Evolutionary conservation across 352 stramenopile species (phyloP).

Genomic region (Pythium myriotylum): DNA sequence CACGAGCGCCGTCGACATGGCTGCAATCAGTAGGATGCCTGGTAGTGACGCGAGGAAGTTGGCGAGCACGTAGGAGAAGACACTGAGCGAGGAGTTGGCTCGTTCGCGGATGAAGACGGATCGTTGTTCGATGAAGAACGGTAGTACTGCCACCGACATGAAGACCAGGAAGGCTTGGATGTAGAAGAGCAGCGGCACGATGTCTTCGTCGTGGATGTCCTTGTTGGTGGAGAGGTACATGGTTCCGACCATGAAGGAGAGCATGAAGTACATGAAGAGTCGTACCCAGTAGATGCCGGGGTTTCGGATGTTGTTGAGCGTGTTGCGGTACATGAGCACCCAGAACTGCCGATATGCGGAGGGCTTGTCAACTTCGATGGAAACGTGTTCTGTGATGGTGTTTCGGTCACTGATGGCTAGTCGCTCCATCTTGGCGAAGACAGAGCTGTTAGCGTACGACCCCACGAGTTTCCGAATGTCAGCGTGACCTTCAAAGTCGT

Average conservation of each 20-base stretch:
- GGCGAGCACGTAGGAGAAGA: slow-evolving; percentile 61
- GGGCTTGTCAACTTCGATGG: background rate
- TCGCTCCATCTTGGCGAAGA: slow-evolving; percentile 8
- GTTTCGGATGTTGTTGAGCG: slow-evolving; percentile 64
- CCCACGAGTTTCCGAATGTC: slow-evolving; percentile 23
- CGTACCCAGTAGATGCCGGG: slow-evolving; percentile 72
- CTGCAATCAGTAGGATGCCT: slow-evolving; percentile 53
- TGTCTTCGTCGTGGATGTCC: slow-evolving; percentile 41
- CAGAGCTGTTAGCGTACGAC: slow-evolving; percentile 3
- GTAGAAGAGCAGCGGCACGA: slow-evolving; percentile 80
- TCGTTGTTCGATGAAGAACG: slow-evolving; percentile 82
- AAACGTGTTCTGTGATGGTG: background rate
- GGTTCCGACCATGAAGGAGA: slow-evolving; percentile 69
- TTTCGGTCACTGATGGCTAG: background rate
- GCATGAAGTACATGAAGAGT: slow-evolving; percentile 70
- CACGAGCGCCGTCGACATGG: slow-evolving; percentile 42
- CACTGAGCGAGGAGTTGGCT: slow-evolving; percentile 75
- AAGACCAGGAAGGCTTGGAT: slow-evolving; percentile 89
- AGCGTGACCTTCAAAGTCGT: slow-evolving; percentile 39
- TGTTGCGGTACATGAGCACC: slow-evolving; percentile 58
- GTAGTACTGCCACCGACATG: slow-evolving; percentile 87
- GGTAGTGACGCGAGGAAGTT: slow-evolving; percentile 55
- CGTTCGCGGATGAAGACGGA: slow-evolving; percentile 85
- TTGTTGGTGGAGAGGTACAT: slow-evolving; percentile 71
- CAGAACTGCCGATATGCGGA: slow-evolving; percentile 55